Evolutionary conservation across 148 eudicot species (phyloP).

Genomic region (Chenopodium album): DNA sequence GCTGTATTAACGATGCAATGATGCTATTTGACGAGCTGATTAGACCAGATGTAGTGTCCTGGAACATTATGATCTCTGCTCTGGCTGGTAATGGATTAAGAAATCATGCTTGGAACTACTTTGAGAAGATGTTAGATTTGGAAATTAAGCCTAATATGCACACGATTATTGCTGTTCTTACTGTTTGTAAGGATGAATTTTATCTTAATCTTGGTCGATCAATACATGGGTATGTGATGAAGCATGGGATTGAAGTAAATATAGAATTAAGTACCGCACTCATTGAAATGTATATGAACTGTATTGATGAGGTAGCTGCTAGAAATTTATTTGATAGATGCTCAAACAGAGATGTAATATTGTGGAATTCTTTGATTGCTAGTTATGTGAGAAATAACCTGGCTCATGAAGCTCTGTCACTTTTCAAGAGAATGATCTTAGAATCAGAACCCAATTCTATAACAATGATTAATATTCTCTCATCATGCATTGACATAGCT

Average conservation of each 20-base stretch:
- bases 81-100: slow-evolving; percentile 29
- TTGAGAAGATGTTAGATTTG: slow-evolving; percentile 34
- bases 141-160: slow-evolving; percentile 40
- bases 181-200: slow-evolving; percentile 32
- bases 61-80: slow-evolving; percentile 41
- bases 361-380: slow-evolving; percentile 48
- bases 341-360: slow-evolving; percentile 40
- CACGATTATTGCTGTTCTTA: slow-evolving; percentile 40
- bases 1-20: slow-evolving; percentile 30
- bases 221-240: slow-evolving; percentile 43
- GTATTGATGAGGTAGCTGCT: slow-evolving; percentile 38
- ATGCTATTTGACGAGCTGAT: slow-evolving; percentile 29
- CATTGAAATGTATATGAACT: slow-evolving; percentile 51
- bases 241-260: slow-evolving; percentile 30
- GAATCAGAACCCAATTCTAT: slow-evolving; percentile 37
- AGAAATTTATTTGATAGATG: slow-evolving; percentile 34
- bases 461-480: slow-evolving; percentile 40
- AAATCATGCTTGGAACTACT: slow-evolving; percentile 39
- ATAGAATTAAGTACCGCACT: slow-evolving; percentile 41
- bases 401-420: slow-evolving; percentile 29
- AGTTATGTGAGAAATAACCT: slow-evolving; percentile 36
- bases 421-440: slow-evolving; percentile 40
- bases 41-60: slow-evolving; percentile 34
- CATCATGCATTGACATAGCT: slow-evolving; percentile 40
- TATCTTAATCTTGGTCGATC: slow-evolving; percentile 36